Percentiles rank a stretch among this genome's conserved stretches.
These are phyloP conservation scores for Whalleya microplaca DNA, from an alignment of 2,329 filamentous ascomycete genomes.

Conservation along the genomic window DNA sequence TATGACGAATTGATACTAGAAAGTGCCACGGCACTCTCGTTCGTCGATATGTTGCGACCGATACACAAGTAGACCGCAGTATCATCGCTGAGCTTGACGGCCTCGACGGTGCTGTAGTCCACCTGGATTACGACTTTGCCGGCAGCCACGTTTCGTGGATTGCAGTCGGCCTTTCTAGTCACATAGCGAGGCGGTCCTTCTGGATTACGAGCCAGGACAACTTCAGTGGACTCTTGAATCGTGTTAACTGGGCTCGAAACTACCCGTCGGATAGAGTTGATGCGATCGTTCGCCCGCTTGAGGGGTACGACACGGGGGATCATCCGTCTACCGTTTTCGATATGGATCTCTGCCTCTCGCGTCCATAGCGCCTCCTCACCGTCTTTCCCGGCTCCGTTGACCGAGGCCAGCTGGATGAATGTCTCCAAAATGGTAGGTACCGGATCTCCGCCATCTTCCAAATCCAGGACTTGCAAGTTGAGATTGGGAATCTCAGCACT, in stretches of 20 bases:
- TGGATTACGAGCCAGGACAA: conserved; percentile 23
- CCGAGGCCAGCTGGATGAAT: conserved; percentile 20
- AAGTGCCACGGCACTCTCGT: conserved; percentile 34
- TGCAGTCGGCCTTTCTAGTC: conserved; percentile 2
- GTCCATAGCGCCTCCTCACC: conserved; percentile 30
- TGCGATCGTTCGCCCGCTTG: conserved; percentile 41
- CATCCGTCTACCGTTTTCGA: conserved; percentile 38
- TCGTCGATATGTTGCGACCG: conserved; percentile 35
- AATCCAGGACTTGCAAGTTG: conserved; percentile 33
- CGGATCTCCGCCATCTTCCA: conserved; percentile 21
- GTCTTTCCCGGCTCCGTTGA: neutral
- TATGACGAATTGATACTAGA: conserved; percentile 41
- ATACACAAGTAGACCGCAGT: conserved; percentile 37
- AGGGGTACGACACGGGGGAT: conserved; percentile 46
- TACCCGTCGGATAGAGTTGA: conserved; percentile 43
- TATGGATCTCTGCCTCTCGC: conserved; percentile 44
- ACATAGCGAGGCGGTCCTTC: conserved; percentile 30
- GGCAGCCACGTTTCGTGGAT: neutral
- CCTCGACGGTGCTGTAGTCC: conserved; percentile 41
- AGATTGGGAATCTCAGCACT: conserved; percentile 35
- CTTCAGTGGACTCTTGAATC: conserved; percentile 35
- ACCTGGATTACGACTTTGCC: conserved; percentile 34
- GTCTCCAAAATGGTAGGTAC: conserved; percentile 20
- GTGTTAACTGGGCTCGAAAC: conserved; percentile 40
- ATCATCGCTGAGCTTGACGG: conserved; percentile 28